Evolutionary conservation across 768 basidiomycete species (phyloP).

Genomic region (Calvatia gigantea): DNA sequence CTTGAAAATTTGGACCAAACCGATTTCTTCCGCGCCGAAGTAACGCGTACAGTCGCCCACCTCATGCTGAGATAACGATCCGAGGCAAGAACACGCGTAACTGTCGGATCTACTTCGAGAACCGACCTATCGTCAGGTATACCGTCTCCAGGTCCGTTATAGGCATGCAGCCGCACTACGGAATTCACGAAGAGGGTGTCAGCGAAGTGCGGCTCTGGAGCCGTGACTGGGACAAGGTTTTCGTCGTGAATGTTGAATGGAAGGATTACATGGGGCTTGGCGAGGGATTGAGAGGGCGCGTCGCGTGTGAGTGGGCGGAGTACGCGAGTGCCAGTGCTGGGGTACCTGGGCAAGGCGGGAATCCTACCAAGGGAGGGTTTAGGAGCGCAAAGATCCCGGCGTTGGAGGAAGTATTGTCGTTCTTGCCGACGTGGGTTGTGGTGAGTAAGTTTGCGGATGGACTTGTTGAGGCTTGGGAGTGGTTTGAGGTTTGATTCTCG

Average conservation of each 20-base stretch:
- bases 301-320: constrained; percentile 68
- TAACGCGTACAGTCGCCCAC: constrained; percentile 37
- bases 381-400: constrained; percentile 54
- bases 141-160: constrained; percentile 31
- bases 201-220: constrained; percentile 54
- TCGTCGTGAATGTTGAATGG: constrained; percentile 54
- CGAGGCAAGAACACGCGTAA: constrained; percentile 58
- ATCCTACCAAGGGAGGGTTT: constrained; percentile 22
- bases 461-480: constrained; percentile 52
- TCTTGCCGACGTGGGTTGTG: constrained; percentile 67
- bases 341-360: constrained; percentile 29
- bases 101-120: constrained; percentile 58
- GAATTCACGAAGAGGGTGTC: constrained; percentile 25
- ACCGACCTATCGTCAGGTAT: constrained; percentile 34
- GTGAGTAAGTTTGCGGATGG: constrained; percentile 54
- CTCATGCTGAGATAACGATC: constrained; percentile 46
- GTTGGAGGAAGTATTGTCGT: constrained; percentile 59
- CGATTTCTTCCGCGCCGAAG: constrained; percentile 31
- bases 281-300: constrained; percentile 34
- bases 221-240: constrained; percentile 51
- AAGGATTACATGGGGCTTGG: constrained; percentile 17
- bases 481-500: constrained; percentile 24
- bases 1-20: background rate
- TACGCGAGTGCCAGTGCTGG: constrained; percentile 47
- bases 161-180: constrained; percentile 40